Evolutionary conservation across 2,329 filamentous ascomycete species (phyloP).

Genomic region (Rugonectria rugulosa): DNA sequence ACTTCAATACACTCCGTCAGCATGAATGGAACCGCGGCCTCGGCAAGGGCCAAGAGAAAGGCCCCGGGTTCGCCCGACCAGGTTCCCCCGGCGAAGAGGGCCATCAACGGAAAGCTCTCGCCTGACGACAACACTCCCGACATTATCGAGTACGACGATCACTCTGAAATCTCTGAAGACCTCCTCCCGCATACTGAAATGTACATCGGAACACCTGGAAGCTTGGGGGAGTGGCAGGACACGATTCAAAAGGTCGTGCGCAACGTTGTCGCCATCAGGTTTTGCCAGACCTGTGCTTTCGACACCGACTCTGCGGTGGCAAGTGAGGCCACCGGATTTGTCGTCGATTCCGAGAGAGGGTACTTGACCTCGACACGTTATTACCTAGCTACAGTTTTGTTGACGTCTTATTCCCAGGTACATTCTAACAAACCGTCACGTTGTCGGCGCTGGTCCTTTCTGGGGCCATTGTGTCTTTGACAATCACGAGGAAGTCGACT

Average conservation of each 20-base stretch:
- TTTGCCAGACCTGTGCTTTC: conserved; percentile 97
- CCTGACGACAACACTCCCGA: conserved; percentile 60
- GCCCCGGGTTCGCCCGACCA: conserved; percentile 52
- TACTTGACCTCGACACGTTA: conserved; percentile 50
- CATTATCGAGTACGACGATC: conserved; percentile 48
- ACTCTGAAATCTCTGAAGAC: conserved; percentile 53
- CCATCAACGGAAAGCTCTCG: conserved; percentile 57
- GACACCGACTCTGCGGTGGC: conserved; percentile 95
- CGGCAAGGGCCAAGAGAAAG: conserved; percentile 61
- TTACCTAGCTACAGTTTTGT: too few relatives aligned
- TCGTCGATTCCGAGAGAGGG: conserved; percentile 92
- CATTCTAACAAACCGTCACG: conserved; percentile 89
- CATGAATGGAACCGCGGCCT: conserved; percentile 54
- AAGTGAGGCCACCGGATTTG: conserved; percentile 96
- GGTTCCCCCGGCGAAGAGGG: conserved; percentile 45
- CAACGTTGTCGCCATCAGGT: conserved; percentile 98
- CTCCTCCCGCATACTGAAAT: conserved; percentile 44
- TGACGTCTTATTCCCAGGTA: conserved; percentile 55
- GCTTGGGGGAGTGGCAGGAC: conserved; percentile 81
- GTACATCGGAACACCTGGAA: conserved; percentile 49
- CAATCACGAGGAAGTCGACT: conserved; percentile 97
- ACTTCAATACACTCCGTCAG: conserved; percentile 22
- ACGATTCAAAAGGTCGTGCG: conserved; percentile 94
- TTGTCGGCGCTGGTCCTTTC: conserved; percentile 94
- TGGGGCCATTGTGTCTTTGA: conserved; percentile 99